Evolutionary conservation across 345 rosid genomes (phyloP).

Genomic region (Citrus inodora): DNA sequence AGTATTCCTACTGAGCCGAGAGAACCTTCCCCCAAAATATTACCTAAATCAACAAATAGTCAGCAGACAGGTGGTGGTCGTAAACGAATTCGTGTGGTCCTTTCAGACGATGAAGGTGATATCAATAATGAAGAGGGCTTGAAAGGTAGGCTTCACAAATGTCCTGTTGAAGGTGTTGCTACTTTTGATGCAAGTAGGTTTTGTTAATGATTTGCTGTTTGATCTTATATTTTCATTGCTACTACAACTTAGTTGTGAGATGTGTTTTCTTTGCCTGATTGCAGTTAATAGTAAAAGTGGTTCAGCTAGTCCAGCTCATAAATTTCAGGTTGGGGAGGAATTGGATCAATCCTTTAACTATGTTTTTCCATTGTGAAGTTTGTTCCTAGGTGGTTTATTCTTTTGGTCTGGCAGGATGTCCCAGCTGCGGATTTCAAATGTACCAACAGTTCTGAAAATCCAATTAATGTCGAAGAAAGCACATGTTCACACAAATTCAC

Average conservation of each 20-base stretch:
- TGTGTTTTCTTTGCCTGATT: slow-evolving; percentile 13
- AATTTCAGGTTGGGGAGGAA: slow-evolving; percentile 32
- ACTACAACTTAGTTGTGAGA: slow-evolving; percentile 12
- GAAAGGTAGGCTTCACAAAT: slow-evolving; percentile 24
- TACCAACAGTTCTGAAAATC: slow-evolving; percentile 34
- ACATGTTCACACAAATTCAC: slow-evolving; percentile 50
- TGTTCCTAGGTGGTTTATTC: slow-evolving; percentile 6
- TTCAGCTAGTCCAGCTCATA: slow-evolving; percentile 13
- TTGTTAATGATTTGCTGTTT: slow-evolving; percentile 13
- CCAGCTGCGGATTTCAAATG: slow-evolving; percentile 29
- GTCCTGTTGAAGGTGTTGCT: slow-evolving; percentile 38
- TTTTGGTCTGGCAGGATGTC: slow-evolving; percentile 35
- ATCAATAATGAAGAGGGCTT: slow-evolving; percentile 35
- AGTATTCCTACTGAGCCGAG: slow-evolving; percentile 27
- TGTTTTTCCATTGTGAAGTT: slow-evolving; percentile 10
- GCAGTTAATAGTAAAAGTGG: slow-evolving; percentile 31
- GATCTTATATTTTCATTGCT: slow-evolving; percentile 3
- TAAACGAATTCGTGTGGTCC: slow-evolving; percentile 64
- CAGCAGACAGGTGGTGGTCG: slow-evolving; percentile 53
- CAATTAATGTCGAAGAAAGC: slow-evolving; percentile 64
- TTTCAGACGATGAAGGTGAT: slow-evolving; percentile 90
- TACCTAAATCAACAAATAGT: slow-evolving; percentile 36
- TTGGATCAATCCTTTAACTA: neutral
- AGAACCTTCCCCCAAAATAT: slow-evolving; percentile 30
- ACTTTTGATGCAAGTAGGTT: slow-evolving; percentile 53